phyloP scores from a whole-genome alignment of 1,284 basidiomycete genomes.

The Microbotryum saponariae region DNA sequence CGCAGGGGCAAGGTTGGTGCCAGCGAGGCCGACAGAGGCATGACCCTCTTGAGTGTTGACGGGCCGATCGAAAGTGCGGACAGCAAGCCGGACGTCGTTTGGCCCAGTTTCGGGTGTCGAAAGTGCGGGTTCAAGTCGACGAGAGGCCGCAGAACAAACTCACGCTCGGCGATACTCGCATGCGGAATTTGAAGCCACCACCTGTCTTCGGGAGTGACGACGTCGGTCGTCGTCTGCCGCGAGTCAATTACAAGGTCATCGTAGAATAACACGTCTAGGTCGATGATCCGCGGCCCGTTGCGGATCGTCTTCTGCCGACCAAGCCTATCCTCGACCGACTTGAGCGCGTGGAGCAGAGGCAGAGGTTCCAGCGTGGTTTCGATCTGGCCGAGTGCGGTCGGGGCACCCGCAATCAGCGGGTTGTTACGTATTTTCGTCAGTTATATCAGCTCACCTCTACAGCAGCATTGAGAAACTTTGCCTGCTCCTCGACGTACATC shows the following conservation, averaged over 20 bases:
- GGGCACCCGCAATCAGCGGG: neutral
- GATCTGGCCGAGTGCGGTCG: conserved; percentile 47
- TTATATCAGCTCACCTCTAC: conserved; percentile 57
- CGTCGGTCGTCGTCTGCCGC: conserved; percentile 42
- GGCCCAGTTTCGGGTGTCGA: conserved; percentile 54
- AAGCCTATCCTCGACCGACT: conserved; percentile 63
- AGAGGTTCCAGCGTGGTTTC: conserved; percentile 62
- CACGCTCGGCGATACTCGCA: conserved; percentile 67
- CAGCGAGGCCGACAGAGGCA: conserved; percentile 49
- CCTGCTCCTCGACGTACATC: conserved; percentile 92
- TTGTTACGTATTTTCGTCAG: neutral
- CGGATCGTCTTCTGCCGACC: conserved; percentile 74
- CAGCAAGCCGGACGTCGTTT: conserved; percentile 50
- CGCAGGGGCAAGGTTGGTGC: conserved; percentile 11
- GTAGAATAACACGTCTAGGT: conserved; percentile 83
- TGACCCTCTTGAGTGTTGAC: conserved; percentile 40
- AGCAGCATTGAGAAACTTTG: conserved; percentile 80
- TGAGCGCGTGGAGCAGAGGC: conserved; percentile 59
- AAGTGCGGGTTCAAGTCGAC: conserved; percentile 72
- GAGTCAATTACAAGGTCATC: conserved; percentile 59
- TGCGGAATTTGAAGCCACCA: conserved; percentile 77
- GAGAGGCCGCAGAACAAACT: conserved; percentile 84
- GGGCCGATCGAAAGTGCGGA: conserved; percentile 20
- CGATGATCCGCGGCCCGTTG: conserved; percentile 83
- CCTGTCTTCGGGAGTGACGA: conserved; percentile 44